A percentile compares a stretch with the other conserved stretches of the same genome.
Evolutionary conservation across 2,329 filamentous ascomycete species (phyloP).

Genomic region (Cladophialophora yegresii): DNA sequence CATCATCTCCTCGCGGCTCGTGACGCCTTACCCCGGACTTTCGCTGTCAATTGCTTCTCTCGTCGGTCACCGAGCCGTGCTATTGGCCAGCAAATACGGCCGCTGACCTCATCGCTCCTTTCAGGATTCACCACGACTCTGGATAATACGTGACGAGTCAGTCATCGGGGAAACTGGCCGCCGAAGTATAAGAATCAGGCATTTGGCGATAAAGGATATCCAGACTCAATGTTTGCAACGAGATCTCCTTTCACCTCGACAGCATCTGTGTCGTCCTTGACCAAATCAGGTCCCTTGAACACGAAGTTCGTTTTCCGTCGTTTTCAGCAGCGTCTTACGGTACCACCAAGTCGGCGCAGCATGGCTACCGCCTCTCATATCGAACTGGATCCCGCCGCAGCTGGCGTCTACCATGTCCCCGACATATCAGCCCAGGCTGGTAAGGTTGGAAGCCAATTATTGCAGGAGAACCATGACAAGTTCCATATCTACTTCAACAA

Average conservation of each 20-base stretch:
- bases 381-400: constrained; percentile 48
- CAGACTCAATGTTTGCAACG: constrained; percentile 16
- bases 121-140: neutral
- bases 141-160: neutral
- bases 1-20: neutral
- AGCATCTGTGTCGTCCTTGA: constrained; percentile 2
- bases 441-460: constrained; percentile 62
- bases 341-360: constrained; percentile 9
- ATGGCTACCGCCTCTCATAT: constrained; percentile 55
- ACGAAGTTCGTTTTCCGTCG: neutral
- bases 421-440: constrained; percentile 59
- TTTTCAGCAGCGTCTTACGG: constrained; percentile 1
- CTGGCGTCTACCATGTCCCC: constrained; percentile 51
- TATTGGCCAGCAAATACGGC: constrained; percentile 6
- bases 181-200: neutral
- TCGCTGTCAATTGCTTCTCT: constrained; percentile 1
- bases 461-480: constrained; percentile 72
- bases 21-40: constrained; percentile 10
- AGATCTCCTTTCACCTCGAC: constrained; percentile 4
- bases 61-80: neutral
- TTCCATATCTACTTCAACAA: constrained; percentile 82
- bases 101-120: constrained; percentile 17
- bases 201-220: neutral
- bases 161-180: neutral
- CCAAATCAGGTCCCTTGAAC: neutral